These are phyloP conservation scores for Colletotrichum sansevieriae DNA, from an alignment of 2,329 filamentous ascomycete species.

Conservation along the genomic window DNA sequence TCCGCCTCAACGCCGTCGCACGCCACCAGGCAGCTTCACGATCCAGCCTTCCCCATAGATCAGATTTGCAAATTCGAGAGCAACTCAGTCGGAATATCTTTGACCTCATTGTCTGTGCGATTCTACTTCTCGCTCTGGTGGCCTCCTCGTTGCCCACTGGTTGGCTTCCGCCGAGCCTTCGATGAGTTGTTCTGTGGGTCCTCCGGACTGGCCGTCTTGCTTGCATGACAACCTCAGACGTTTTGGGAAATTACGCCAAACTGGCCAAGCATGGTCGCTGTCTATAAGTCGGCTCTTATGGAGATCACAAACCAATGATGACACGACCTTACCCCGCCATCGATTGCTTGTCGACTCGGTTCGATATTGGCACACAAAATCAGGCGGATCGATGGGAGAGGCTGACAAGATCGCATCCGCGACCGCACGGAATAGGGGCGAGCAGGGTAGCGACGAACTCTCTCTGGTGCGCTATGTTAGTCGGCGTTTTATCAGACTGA, in stretches of 20 bases:
- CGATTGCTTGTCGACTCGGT: slow-evolving; percentile 34
- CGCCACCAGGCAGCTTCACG: slow-evolving; percentile 10
- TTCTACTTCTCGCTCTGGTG: slow-evolving; percentile 30
- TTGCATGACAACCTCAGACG: slow-evolving; percentile 58
- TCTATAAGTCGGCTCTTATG: slow-evolving; percentile 56
- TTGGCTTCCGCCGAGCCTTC: slow-evolving; percentile 49
- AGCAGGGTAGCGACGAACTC: slow-evolving; percentile 37
- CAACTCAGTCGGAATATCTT: slow-evolving; percentile 9
- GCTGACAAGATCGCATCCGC: slow-evolving; percentile 38
- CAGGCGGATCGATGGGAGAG: slow-evolving; percentile 32
- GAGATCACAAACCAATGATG: slow-evolving; percentile 49
- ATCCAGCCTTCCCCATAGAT: slow-evolving; percentile 29
- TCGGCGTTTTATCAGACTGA: slow-evolving; percentile 39
- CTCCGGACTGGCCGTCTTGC: slow-evolving; percentile 48
- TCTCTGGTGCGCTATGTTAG: slow-evolving; percentile 29
- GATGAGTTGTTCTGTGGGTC: slow-evolving; percentile 58
- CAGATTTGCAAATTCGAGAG: slow-evolving; percentile 26
- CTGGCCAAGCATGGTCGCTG: slow-evolving; percentile 51
- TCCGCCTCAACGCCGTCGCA: slow-evolving; percentile 20
- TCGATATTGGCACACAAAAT: slow-evolving; percentile 29
- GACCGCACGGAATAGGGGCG: slow-evolving; percentile 32
- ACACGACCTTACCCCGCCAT: slow-evolving; percentile 47
- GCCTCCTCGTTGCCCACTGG: slow-evolving; percentile 36
- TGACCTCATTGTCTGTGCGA: slow-evolving; percentile 38
- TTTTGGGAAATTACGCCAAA: slow-evolving; percentile 60